Base-by-base conservation (phyloP, 441 rosid genomes). In the Populus hybrid region DNA sequence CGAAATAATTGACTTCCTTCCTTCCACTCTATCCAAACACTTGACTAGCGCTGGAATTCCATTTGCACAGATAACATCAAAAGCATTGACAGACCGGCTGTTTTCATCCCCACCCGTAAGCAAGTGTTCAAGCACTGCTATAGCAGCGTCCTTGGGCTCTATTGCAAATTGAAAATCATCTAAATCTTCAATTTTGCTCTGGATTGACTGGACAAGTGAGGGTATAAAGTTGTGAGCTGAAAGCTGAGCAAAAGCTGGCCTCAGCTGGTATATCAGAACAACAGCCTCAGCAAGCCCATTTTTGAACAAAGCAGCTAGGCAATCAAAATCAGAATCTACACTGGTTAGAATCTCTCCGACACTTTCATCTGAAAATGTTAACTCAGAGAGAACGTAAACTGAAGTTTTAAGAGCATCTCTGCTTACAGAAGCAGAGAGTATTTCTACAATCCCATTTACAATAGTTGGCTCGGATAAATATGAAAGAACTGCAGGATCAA, bases 251-350 rank as follows among this genome's bases (percentile, higher is more conserved):
- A 76, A 86, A 59, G 86, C 75, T 23, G 93, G 91, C 82, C 85
- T 79, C 70, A 88, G 82, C 77, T 86, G 93, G 89, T 80, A 84
- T 72, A 90, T 83, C 46, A 90, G 89, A 69, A 88, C 88, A 10
- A 86, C 89, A 74, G 93, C 88, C 82, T 91, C 95, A 6, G 80
- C 79, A 26, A 90, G 83, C 21, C 95, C 95, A 24, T 90, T 91
- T 80, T 90, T 90, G 12, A 90, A 80, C 77, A 91, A 75, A 69
- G 85, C 84, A 36, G 92, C 90, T 14, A 91, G 83, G 81, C 89
- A 88, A 70, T 85, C 89, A 28, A 90, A 87, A 83, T 91, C 93
- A 54, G 91, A 87, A 76, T 91, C 91, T 8, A 86, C 88, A 76
- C 91, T 81, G 5, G 88, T 90, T 64, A 90, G 87, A 36, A 83